phyloP scores from a whole-genome alignment of 805 yeast genomes.

The Naumovozyma baii region DNA sequence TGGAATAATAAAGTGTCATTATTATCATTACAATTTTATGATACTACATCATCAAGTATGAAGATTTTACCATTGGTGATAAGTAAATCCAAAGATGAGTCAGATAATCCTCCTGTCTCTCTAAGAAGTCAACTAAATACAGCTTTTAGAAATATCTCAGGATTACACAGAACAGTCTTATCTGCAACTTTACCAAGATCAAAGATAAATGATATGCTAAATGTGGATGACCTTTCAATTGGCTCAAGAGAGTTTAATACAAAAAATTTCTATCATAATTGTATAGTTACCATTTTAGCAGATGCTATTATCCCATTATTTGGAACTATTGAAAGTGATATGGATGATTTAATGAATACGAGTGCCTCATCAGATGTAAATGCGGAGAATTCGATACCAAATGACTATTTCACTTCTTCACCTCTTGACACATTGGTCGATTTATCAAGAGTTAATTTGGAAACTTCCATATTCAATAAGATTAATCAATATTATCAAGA shows the following conservation, averaged over 20 bases:
- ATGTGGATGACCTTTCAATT: slow-evolving; percentile 6
- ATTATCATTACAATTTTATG: slow-evolving; percentile 11
- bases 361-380: background rate
- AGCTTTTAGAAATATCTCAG: slow-evolving; percentile 3
- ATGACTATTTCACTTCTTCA: background rate
- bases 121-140: slow-evolving; percentile 8
- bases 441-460: slow-evolving; percentile 4
- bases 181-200: slow-evolving; percentile 10
- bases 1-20: slow-evolving; percentile 4
- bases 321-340: slow-evolving; percentile 4
- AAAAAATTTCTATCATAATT: slow-evolving; percentile 8
- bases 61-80: slow-evolving; percentile 9
- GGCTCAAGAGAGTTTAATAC: background rate
- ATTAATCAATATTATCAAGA: slow-evolving; percentile 9
- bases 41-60: slow-evolving; percentile 1
- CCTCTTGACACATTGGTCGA: slow-evolving; percentile 7
- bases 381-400: background rate
- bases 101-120: background rate
- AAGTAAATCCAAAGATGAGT: background rate
- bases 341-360: slow-evolving; percentile 1
- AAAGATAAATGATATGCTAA: slow-evolving; percentile 3
- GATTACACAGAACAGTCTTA: slow-evolving; percentile 5
- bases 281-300: slow-evolving; percentile 6
- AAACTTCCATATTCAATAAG: slow-evolving; percentile 9
- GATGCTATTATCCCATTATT: slow-evolving; percentile 9